phyloP scores from a whole-genome alignment of 352 stramenopile genomes.

The Pythium aquatile region DNA sequence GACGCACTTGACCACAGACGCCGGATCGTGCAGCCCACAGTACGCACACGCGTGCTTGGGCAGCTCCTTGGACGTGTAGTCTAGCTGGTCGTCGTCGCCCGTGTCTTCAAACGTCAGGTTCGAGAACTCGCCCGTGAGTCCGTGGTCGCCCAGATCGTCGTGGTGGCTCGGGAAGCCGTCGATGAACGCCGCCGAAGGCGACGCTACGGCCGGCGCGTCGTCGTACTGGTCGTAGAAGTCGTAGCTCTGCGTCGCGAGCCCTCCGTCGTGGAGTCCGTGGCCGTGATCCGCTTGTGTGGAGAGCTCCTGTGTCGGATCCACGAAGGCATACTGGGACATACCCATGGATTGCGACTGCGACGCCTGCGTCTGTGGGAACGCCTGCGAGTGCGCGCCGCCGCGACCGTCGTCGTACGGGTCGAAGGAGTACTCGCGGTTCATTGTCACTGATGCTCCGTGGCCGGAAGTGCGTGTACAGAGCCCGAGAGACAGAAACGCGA shows the following conservation, averaged over 20 bases:
- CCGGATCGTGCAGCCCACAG: slow-evolving; percentile 96
- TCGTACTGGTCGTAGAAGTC: slow-evolving; percentile 74
- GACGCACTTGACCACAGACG: slow-evolving; percentile 96
- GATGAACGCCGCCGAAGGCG: slow-evolving; percentile 9
- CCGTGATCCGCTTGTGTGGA: slow-evolving; percentile 33
- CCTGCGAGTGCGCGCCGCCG: slow-evolving; percentile 10
- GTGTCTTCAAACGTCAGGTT: slow-evolving; percentile 71
- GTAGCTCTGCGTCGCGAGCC: slow-evolving; percentile 24
- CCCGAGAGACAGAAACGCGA: neutral
- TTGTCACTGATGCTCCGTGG: neutral
- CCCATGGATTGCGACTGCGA: slow-evolving; percentile 47
- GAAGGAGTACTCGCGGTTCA: slow-evolving; percentile 28
- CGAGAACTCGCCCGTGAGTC: slow-evolving; percentile 50
- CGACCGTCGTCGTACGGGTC: slow-evolving; percentile 22
- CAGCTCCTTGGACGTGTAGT: slow-evolving; percentile 73
- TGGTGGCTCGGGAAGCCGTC: slow-evolving; percentile 40
- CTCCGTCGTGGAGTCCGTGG: neutral
- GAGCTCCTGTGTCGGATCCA: slow-evolving; percentile 51
- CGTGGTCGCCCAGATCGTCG: slow-evolving; percentile 19
- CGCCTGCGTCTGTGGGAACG: slow-evolving; percentile 25
- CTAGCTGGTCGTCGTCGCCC: slow-evolving; percentile 63
- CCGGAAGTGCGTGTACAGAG: neutral
- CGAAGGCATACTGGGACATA: slow-evolving; percentile 56
- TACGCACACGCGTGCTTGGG: slow-evolving; percentile 95
- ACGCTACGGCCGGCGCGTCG: slow-evolving; percentile 13